A percentile compares a stretch with the other conserved stretches of the same genome.
Conservation (phyloP, 192 early-diverging fungal species). For the Gamsiella multidivaricata region DNA sequence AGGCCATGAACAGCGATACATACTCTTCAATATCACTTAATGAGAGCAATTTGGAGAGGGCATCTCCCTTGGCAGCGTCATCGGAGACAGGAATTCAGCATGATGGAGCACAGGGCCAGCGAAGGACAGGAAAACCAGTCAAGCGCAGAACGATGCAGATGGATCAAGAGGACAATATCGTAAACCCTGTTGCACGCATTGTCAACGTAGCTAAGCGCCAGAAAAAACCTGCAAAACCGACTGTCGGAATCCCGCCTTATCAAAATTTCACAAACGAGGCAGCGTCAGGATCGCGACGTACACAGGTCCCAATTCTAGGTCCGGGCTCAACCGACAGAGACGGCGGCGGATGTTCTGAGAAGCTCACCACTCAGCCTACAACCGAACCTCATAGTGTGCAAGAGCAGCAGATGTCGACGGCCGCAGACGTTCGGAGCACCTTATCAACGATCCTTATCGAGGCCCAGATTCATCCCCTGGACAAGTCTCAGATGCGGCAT, state of each 20-base stretch:
- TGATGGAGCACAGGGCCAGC: no score
- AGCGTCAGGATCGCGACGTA: no score
- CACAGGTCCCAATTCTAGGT: no score
- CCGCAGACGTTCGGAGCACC: constrained; percentile 8
- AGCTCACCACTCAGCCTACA: not conserved
- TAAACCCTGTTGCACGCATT: no score
- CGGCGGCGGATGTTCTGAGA: not conserved
- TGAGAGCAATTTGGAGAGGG: no score
- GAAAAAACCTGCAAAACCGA: no score
- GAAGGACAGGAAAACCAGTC: not conserved
- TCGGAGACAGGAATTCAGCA: no score
- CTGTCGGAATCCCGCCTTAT: no score
- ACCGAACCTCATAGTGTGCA: not conserved
- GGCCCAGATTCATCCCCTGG: constrained; percentile 49
- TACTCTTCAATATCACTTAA: no score
- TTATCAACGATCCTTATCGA: constrained; percentile 42
- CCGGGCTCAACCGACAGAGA: not conserved
- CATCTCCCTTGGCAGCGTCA: no score
- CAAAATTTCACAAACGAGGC: no score
- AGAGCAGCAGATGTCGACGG: not conserved
- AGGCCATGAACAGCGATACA: not conserved
- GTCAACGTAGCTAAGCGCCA: no score
- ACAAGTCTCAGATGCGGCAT: constrained; percentile 52
- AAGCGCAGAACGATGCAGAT: not conserved
- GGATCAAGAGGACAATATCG: not conserved